Evolutionary conservation across 169 alveolate genomes (phyloP), one percentile per base, ranked within the genome.

Genomic region (Plasmodium falciparum): DNA sequence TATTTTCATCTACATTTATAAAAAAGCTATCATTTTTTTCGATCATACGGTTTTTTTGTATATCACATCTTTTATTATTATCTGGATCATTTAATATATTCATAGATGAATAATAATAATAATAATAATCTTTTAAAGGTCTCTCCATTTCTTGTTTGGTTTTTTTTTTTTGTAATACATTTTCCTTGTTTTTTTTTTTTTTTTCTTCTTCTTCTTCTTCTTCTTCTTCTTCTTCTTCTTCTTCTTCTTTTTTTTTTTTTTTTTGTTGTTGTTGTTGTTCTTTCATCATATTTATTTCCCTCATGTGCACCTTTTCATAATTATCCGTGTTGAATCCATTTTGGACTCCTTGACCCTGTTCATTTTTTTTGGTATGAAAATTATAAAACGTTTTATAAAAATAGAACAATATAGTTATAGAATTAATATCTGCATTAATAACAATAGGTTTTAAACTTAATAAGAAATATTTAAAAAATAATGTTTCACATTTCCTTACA

Each of bases 371-470:
- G 39, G 65, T 52, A 2, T 58, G 45, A 43, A 65, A 76, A 26
- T 43, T 74, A 20, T 39, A n/a, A 52, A 76, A 76, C 3, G 89
- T 76, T 58, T 76, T 76, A n/a, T 76, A 76, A 58, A 76, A 76
- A 24, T 76, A 76, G 50, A 76, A 76, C 20, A 76, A 71, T 49
- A 76, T 33, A 22, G 89, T 76, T 7, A 76, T 76, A 1, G 89
- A 43, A 17, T 76, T 76, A 2, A 76, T 76, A 17, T 76, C 89
- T 8, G 89, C 89, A 17, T 76, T 76, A n/a, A 76, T 76, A 0
- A 76, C 89, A 5, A 76, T 24, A 8, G 89, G 89, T 58, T 76
- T 76, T 29, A 76, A 65, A 39, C 89, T 76, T 15, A 76, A 59
- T 29, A 76, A 59, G 59, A 76, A 76, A 29, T 76, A 76, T 29